Percentiles rank a stretch among this genome's conserved stretches.
These are phyloP conservation scores for Aspergillus sparsus DNA, from an alignment of 495 filamentous ascomycete species.

Conservation along the genomic window DNA sequence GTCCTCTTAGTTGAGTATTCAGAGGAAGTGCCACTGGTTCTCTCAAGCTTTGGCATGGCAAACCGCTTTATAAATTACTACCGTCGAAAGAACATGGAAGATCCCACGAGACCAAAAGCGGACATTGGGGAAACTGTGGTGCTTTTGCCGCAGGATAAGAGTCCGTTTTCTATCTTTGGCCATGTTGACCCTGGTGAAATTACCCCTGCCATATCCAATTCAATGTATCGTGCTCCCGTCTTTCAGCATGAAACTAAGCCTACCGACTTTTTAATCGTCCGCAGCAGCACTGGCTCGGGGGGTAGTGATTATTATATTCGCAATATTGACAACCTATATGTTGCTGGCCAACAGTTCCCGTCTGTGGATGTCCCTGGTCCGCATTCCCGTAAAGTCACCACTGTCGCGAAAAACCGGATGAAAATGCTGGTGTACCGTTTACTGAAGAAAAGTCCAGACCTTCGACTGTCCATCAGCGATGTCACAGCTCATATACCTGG, in stretches of 20 bases:
- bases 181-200: constrained; percentile 87
- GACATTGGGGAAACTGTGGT: constrained; percentile 85
- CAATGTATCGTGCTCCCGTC: constrained; percentile 91
- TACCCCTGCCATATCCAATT: constrained; percentile 86
- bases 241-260: constrained; percentile 78
- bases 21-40: constrained; percentile 84
- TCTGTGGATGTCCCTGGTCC: constrained; percentile 89
- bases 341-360: constrained; percentile 89
- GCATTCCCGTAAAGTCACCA: constrained; percentile 91
- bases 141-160: constrained; percentile 88
- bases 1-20: constrained; percentile 91
- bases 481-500: constrained; percentile 88
- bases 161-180: constrained; percentile 93
- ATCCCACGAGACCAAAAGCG: constrained; percentile 68
- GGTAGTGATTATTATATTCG: constrained; percentile 78
- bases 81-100: constrained; percentile 79
- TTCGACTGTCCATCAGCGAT: constrained; percentile 69
- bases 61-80: constrained; percentile 95
- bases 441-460: constrained; percentile 68
- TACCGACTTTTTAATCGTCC: constrained; percentile 86
- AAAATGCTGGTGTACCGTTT: constrained; percentile 93
- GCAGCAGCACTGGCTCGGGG: constrained; percentile 69
- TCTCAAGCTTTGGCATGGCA: constrained; percentile 98
- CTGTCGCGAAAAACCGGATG: constrained; percentile 88
- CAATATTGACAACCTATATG: constrained; percentile 84